These are phyloP conservation scores for Globisporangium cederbergense DNA, from an alignment of 352 stramenopile genomes.

Conservation along the genomic window DNA sequence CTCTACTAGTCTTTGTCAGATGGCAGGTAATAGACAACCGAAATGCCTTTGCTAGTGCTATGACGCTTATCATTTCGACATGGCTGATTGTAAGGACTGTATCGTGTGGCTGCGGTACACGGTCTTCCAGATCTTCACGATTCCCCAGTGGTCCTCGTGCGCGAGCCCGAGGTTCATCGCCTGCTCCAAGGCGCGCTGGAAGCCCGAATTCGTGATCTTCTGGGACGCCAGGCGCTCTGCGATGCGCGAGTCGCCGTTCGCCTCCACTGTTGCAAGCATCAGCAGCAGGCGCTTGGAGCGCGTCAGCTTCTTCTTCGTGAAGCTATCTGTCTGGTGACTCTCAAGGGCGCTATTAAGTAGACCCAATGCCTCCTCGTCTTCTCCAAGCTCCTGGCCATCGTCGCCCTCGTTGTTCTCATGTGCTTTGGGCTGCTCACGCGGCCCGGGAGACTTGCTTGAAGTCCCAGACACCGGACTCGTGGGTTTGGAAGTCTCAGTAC, in stretches of 20 bases:
- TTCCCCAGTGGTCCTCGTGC: constrained; percentile 30
- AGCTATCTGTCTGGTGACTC: neutral
- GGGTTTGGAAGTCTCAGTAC: neutral
- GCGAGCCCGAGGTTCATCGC: constrained; percentile 33
- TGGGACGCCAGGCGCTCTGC: constrained; percentile 38
- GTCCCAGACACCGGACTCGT: neutral
- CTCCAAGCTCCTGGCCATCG: neutral
- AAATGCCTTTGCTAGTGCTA: neutral
- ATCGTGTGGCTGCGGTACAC: constrained; percentile 53
- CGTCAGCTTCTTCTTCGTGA: neutral
- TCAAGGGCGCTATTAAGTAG: neutral
- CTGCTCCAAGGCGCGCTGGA: constrained; percentile 42
- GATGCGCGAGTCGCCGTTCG: constrained; percentile 40
- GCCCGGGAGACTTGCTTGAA: neutral
- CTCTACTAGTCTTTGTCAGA: constrained; percentile 29
- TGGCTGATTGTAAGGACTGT: constrained; percentile 21
- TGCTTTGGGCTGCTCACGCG: neutral
- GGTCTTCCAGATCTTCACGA: constrained; percentile 56
- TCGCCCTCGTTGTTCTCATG: constrained; percentile 11
- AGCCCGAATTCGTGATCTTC: constrained; percentile 23
- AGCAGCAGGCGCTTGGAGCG: constrained; percentile 14
- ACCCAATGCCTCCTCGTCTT: neutral
- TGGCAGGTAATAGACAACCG: neutral
- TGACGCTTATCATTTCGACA: neutral
- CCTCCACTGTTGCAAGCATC: constrained; percentile 49